A percentile compares a stretch with the other conserved stretches of the same genome.
Evolutionary conservation across 2,329 filamentous ascomycete genomes (phyloP).

Genomic region (Trichoderma breve): DNA sequence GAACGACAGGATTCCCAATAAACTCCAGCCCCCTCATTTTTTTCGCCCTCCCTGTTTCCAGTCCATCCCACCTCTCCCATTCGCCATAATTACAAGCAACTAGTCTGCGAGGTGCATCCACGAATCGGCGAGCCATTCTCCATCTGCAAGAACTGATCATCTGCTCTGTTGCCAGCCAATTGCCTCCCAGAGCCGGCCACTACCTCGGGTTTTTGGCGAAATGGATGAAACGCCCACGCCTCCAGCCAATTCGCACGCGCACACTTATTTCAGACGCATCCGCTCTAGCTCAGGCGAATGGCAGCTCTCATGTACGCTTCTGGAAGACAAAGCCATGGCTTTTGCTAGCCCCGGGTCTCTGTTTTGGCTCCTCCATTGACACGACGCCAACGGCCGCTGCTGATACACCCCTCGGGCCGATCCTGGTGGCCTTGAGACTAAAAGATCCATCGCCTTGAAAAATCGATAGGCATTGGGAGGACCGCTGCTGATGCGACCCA

Average conservation of each 20-base stretch:
- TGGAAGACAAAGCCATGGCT: neutral
- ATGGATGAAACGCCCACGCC: constrained; percentile 11
- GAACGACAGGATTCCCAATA: neutral
- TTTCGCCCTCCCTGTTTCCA: neutral
- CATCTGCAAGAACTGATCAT: constrained; percentile 20
- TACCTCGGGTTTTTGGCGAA: constrained; percentile 5
- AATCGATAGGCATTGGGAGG: neutral
- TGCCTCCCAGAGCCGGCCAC: neutral
- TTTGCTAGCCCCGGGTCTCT: neutral
- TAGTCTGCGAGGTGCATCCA: constrained; percentile 1
- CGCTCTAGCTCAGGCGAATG: constrained; percentile 2
- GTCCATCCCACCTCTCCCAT: neutral
- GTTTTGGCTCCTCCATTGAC: constrained; percentile 3
- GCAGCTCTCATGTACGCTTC: neutral
- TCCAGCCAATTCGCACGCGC: constrained; percentile 2
- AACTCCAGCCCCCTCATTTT: neutral
- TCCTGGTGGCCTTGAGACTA: constrained; percentile 10
- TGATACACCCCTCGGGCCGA: constrained; percentile 13
- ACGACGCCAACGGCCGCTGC: constrained; percentile 8
- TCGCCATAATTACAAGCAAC: constrained; percentile 5
- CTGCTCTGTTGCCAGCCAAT: constrained; percentile 12
- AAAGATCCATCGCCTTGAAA: neutral
- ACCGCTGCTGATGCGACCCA: neutral
- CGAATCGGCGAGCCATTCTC: constrained; percentile 11
- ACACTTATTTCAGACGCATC: neutral